These are phyloP conservation scores for Tricholoma hemisulphureum DNA, from an alignment of 768 basidiomycete species.

Conservation along the genomic window DNA sequence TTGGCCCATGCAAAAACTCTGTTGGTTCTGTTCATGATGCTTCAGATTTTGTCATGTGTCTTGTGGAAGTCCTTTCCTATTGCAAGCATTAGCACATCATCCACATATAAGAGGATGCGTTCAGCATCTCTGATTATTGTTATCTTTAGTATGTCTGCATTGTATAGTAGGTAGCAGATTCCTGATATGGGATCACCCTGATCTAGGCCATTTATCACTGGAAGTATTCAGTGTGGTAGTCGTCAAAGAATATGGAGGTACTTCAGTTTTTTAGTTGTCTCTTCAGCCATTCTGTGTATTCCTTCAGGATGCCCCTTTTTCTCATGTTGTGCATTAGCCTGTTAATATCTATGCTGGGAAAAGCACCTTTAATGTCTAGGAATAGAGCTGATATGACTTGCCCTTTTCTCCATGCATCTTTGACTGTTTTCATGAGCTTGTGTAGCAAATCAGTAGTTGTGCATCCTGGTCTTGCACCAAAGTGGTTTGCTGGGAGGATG, in stretches of 20 bases:
- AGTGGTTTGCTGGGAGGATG: background rate
- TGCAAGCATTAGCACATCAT: too few species aligned
- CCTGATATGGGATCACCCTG: conserved; percentile 28
- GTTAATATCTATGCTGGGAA: too few species aligned
- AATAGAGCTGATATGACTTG: conserved; percentile 25
- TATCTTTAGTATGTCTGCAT: background rate
- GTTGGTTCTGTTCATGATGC: too few species aligned
- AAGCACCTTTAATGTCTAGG: conserved; percentile 31
- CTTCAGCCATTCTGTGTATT: conserved; percentile 12
- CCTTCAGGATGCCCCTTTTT: too few species aligned
- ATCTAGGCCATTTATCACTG: conserved; percentile 17
- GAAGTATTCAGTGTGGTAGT: conserved; percentile 16
- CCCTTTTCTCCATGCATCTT: conserved; percentile 32
- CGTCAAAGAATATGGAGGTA: conserved; percentile 27
- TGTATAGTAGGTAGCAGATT: conserved; percentile 25
- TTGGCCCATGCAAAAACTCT: too few species aligned
- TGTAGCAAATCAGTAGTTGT: conserved; percentile 33
- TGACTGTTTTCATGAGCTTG: conserved; percentile 29
- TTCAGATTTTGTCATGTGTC: too few species aligned
- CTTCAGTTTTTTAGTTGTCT: conserved; percentile 14
- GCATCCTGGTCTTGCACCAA: conserved; percentile 19
- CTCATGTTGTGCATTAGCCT: too few species aligned
- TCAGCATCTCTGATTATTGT: too few species aligned
- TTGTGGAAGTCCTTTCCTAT: too few species aligned
- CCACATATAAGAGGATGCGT: too few species aligned